Evolutionary conservation across 2,329 filamentous ascomycete genomes (phyloP).

Genomic region (Neofusicoccum cordaticola): DNA sequence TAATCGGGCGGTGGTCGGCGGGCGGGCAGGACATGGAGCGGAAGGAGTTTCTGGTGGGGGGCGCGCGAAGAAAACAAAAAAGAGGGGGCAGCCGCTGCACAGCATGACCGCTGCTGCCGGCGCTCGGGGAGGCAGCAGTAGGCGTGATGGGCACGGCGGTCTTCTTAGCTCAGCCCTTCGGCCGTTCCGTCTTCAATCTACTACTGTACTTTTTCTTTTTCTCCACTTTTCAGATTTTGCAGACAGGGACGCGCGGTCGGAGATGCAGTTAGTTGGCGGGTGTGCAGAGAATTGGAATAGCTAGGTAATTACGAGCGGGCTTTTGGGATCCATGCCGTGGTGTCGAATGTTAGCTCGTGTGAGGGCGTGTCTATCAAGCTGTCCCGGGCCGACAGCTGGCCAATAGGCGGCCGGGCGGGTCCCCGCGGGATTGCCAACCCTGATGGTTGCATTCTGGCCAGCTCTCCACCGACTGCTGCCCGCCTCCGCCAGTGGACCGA

Average conservation of each 20-base stretch:
- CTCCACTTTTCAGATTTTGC: not conserved
- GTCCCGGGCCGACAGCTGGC: not conserved
- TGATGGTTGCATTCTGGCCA: not conserved
- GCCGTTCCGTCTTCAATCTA: not conserved
- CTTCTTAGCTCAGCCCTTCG: not conserved
- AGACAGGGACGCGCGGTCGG: not conserved
- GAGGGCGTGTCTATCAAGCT: not conserved
- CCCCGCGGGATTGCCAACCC: not conserved
- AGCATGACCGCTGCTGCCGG: not conserved
- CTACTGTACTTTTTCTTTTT: not conserved
- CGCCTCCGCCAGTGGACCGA: not conserved
- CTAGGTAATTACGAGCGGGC: constrained; percentile 4
- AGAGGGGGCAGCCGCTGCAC: not conserved
- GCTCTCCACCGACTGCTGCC: not conserved
- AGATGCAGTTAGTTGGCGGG: not conserved
- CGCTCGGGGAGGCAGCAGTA: not conserved
- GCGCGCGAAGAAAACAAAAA: not conserved
- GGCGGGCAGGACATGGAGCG: not conserved
- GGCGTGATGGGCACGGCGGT: not conserved
- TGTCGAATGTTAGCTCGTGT: not conserved
- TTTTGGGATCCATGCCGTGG: not conserved
- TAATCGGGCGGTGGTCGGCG: not conserved
- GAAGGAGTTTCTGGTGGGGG: not conserved
- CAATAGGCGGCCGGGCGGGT: not conserved
- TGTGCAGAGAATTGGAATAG: not conserved